Evolutionary conservation across 148 eudicot genomes (phyloP).

Genomic region (Vaccinium myrtillus): DNA sequence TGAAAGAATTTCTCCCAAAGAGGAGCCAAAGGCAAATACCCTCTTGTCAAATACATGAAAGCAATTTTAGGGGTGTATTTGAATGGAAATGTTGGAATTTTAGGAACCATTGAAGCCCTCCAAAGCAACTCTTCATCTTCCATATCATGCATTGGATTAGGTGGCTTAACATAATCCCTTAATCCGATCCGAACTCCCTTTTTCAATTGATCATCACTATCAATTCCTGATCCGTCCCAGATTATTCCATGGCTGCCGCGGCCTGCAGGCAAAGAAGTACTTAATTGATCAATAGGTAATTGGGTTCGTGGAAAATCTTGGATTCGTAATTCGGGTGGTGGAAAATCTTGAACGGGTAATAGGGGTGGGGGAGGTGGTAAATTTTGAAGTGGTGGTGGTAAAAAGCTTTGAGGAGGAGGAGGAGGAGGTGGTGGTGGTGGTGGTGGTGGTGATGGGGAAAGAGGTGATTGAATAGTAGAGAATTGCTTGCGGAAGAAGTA

Average conservation of each 20-base stretch:
- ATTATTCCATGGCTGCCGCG: too few relatives aligned
- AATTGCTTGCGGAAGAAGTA: background rate
- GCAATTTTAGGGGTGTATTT: slow-evolving; percentile 44
- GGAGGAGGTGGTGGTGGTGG: background rate
- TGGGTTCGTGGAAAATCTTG: background rate
- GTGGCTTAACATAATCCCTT: slow-evolving; percentile 12
- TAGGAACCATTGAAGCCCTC: slow-evolving; percentile 43
- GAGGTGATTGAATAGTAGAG: slow-evolving; percentile 3
- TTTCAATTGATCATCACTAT: background rate
- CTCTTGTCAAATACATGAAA: slow-evolving; percentile 59
- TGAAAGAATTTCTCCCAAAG: slow-evolving; percentile 62
- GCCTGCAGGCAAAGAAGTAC: too few relatives aligned
- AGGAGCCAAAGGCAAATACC: slow-evolving; percentile 48
- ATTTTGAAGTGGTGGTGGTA: background rate
- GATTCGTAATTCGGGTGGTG: background rate
- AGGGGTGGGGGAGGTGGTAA: background rate
- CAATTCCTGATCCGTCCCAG: too few relatives aligned
- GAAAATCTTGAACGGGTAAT: background rate
- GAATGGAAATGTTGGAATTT: slow-evolving; percentile 11
- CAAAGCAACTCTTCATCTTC: slow-evolving; percentile 51
- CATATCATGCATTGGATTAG: slow-evolving; percentile 28
- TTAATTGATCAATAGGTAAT: background rate
- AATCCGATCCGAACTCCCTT: background rate
- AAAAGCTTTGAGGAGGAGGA: background rate
- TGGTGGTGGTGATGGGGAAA: background rate